A percentile compares a stretch with the other conserved stretches of the same genome.
phyloP scores from a whole-genome alignment of 2,329 filamentous ascomycete genomes.

The Trichoderma afroharzianum region DNA sequence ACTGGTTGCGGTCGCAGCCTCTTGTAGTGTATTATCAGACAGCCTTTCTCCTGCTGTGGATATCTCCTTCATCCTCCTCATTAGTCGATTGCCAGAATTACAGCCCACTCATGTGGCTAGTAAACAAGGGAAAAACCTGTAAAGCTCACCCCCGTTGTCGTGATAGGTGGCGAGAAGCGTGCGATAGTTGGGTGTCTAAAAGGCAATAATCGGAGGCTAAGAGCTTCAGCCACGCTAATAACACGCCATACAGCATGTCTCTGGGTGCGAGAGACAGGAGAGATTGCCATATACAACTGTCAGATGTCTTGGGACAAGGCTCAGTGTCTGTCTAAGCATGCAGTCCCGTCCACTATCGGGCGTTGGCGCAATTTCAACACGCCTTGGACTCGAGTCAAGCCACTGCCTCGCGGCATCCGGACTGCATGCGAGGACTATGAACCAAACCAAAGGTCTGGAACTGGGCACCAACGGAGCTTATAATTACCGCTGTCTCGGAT shows the following conservation, averaged over 20 bases:
- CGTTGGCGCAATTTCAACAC: not conserved
- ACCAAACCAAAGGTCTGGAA: not conserved
- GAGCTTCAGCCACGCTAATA: not conserved
- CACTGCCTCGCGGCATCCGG: not conserved
- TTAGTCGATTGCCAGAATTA: not conserved
- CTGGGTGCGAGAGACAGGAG: not conserved
- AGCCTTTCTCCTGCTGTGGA: not conserved
- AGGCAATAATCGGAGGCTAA: slow-evolving; percentile 7
- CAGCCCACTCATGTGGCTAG: not conserved
- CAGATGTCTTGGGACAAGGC: not conserved
- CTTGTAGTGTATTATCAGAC: not conserved
- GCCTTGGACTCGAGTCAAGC: not conserved
- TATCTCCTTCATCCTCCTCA: not conserved
- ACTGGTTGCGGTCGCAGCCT: not conserved
- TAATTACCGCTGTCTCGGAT: not conserved
- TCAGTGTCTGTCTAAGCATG: not conserved
- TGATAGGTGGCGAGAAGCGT: not conserved
- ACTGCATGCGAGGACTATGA: not conserved
- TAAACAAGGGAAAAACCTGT: not conserved
- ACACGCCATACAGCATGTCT: not conserved
- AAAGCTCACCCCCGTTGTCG: not conserved
- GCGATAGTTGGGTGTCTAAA: not conserved
- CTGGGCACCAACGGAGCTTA: not conserved
- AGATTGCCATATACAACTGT: not conserved
- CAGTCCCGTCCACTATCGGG: not conserved